Evolutionary conservation across 192 early-diverging fungal species (phyloP).

Genomic region (Coemansia umbellata): DNA sequence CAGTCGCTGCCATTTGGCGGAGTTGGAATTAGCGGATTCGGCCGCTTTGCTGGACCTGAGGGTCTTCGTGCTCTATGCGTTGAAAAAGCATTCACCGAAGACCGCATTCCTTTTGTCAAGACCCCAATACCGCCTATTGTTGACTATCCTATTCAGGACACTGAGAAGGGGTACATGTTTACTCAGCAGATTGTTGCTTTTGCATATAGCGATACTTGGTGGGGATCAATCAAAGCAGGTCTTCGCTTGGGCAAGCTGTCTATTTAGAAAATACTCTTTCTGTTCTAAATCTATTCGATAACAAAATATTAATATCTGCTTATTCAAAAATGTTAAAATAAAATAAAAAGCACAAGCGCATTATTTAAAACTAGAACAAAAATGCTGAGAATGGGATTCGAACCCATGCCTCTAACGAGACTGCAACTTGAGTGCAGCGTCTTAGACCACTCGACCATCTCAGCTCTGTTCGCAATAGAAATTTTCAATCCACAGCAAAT

Average conservation of each 20-base stretch:
- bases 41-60: constrained; percentile 70
- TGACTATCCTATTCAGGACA: constrained; percentile 68
- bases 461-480: no score
- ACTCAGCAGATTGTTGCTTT: constrained; percentile 55
- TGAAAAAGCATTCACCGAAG: constrained; percentile 67
- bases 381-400: no score
- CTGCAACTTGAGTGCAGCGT: no score
- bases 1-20: constrained; percentile 81
- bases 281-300: no score
- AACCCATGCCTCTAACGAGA: no score
- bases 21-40: constrained; percentile 73
- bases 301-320: no score
- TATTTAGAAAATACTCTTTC: no score
- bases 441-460: no score
- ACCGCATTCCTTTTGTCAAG: constrained; percentile 66
- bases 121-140: constrained; percentile 71
- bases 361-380: no score
- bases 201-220: constrained; percentile 51
- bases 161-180: constrained; percentile 54
- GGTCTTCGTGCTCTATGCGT: constrained; percentile 69
- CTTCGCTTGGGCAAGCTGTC: constrained; percentile 54
- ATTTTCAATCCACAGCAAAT: no score
- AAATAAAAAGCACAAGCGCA: no score
- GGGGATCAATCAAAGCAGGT: constrained; percentile 51
- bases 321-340: no score